Evolutionary conservation across 2,329 filamentous ascomycete genomes (phyloP), one percentile per base, ranked within the genome.

Genomic region (Botrytis medusae): DNA sequence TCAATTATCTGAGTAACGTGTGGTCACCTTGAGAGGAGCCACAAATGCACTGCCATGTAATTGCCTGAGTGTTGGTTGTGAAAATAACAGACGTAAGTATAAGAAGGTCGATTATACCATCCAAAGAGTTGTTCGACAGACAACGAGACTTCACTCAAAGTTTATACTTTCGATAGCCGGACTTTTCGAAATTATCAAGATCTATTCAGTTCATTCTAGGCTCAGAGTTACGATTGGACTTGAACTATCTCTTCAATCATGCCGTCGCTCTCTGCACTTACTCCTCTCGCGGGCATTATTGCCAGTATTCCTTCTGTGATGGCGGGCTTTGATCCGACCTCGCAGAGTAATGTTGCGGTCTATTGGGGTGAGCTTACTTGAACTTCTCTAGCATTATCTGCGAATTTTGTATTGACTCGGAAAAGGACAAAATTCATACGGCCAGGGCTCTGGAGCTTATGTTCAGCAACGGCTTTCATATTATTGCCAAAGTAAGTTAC

Each of bases 381-480:
- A 20, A 46, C 42, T 5, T 44, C 32, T n/a, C 29, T 46, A 18
- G n/a, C 4, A 37, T 60, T 4, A 22, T 14, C 25, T n/a, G 61
- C 22, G 62, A n/a, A 46, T 37, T 12, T 51, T 20, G 22, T 25
- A 29, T 42, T 76, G 18, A 78, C 54, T 67, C 48, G 84, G 70
- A 71, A 48, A 72, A 82, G 80, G 86, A 7, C 90, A 92, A 79
- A 92, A 92, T 79, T 92, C 90, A 0, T 85, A 83, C 75, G 82
- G 83, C 16, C 83, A 85, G 74, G 83, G 83, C 5, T 81, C 78
- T 29, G 85, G 85, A 4, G 76, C 82, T 12, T 76, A 82, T 29
- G 83, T 84, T 3, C 90, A 92, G 79, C 83, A 87, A 76, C 83
- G 87, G 6, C 83, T 92, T 7, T 83, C 85, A 2, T 81, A 85